Conservation (phyloP, 2,329 filamentous ascomycete species). For the Huntiella bhutanensis region DNA sequence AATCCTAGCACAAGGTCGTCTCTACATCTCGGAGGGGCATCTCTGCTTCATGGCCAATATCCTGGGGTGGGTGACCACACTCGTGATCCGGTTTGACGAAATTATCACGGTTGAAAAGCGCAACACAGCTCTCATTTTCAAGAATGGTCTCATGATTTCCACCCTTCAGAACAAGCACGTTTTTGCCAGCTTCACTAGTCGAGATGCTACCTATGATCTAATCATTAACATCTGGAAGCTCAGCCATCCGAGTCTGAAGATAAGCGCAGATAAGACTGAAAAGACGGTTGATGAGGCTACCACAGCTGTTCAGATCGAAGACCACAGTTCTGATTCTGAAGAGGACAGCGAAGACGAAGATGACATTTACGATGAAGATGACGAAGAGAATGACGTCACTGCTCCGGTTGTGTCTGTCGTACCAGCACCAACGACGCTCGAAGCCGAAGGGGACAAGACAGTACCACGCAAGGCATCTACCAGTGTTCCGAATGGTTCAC, state of each 20-base stretch:
- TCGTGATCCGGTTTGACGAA: slow-evolving; percentile 97
- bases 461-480: slow-evolving; percentile 53
- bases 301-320: slow-evolving; percentile 15
- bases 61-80: slow-evolving; percentile 88
- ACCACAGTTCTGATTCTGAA: slow-evolving; percentile 37
- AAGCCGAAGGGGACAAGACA: slow-evolving; percentile 40
- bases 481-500: slow-evolving; percentile 9
- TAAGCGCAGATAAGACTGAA: slow-evolving; percentile 84
- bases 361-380: slow-evolving; percentile 63
- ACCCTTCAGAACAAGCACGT: slow-evolving; percentile 89
- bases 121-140: slow-evolving; percentile 85
- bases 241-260: slow-evolving; percentile 78
- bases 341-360: slow-evolving; percentile 46
- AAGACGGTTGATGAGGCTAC: slow-evolving; percentile 40
- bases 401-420: slow-evolving; percentile 15
- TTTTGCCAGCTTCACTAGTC: slow-evolving; percentile 84
- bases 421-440: slow-evolving; percentile 21
- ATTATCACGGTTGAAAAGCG: slow-evolving; percentile 94
- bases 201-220: slow-evolving; percentile 90
- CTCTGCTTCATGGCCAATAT: slow-evolving; percentile 99
- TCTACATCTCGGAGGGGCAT: slow-evolving; percentile 94
- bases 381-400: slow-evolving; percentile 45
- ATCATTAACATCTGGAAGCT: slow-evolving; percentile 98
- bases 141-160: slow-evolving; percentile 92
- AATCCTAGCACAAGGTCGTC: slow-evolving; percentile 77